A percentile compares a stretch with the other conserved stretches of the same genome.
Evolutionary conservation across 352 stramenopile genomes (phyloP).

Genomic region (Phytopythium ostracodes): DNA sequence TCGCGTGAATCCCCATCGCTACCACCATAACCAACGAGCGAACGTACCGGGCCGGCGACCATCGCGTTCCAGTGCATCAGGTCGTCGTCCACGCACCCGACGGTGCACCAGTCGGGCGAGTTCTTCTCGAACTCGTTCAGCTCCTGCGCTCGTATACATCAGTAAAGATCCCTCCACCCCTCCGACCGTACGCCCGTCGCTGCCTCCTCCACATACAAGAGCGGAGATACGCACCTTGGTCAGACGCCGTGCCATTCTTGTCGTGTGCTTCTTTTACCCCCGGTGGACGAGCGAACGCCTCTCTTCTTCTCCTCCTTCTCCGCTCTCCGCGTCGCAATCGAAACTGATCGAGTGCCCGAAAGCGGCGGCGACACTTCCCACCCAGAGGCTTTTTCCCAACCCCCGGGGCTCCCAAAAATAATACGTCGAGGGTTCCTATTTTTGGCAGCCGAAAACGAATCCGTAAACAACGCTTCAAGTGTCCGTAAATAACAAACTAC

Average conservation of each 20-base stretch:
- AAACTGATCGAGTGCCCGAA: slow-evolving; percentile 12
- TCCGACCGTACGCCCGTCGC: too few relatives aligned
- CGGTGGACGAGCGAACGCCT: too few relatives aligned
- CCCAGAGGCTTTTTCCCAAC: too few relatives aligned
- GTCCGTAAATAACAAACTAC: too few relatives aligned
- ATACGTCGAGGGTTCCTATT: too few relatives aligned
- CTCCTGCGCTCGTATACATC: slow-evolving; percentile 37
- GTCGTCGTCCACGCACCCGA: slow-evolving; percentile 83
- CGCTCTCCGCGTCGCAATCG: slow-evolving; percentile 9
- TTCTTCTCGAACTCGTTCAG: slow-evolving; percentile 87
- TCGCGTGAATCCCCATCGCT: background rate
- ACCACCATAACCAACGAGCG: background rate
- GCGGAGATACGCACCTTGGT: slow-evolving; percentile 74
- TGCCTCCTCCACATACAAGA: too few relatives aligned
- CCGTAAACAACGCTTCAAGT: too few relatives aligned
- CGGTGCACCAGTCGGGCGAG: slow-evolving; percentile 87
- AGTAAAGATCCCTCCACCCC: background rate
- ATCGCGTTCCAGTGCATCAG: slow-evolving; percentile 91
- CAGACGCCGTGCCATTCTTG: slow-evolving; percentile 70
- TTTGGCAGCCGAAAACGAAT: too few relatives aligned
- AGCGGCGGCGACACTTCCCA: background rate
- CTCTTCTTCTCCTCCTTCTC: slow-evolving; percentile 2
- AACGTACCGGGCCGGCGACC: slow-evolving; percentile 81
- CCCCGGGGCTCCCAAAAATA: too few relatives aligned
- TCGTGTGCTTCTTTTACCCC: background rate